These are phyloP conservation scores for Ophiocordyceps camponoti-leonardi DNA, from an alignment of 2,329 filamentous ascomycete species.

Conservation along the genomic window DNA sequence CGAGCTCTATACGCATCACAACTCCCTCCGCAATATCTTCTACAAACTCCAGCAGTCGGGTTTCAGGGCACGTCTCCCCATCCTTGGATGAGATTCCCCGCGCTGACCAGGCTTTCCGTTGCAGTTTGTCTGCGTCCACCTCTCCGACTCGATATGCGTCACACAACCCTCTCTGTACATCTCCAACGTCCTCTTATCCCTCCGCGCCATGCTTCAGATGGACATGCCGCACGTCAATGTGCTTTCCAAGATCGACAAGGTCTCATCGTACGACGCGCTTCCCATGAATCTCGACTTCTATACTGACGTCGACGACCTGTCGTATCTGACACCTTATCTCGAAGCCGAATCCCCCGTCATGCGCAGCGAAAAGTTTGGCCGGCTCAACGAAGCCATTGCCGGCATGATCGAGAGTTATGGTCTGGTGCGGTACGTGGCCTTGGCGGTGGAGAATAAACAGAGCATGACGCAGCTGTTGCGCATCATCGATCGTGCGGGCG, in stretches of 20 bases:
- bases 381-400: conserved; percentile 73
- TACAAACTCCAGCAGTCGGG: conserved; percentile 77
- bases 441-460: conserved; percentile 91
- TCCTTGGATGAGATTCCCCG: not conserved
- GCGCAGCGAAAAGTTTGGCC: conserved; percentile 59
- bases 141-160: conserved; percentile 86
- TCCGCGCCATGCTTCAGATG: conserved; percentile 96
- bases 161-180: conserved; percentile 90
- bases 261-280: conserved; percentile 66
- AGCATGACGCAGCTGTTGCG: conserved; percentile 88
- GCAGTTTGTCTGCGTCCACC: conserved; percentile 81
- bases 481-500: conserved; percentile 79
- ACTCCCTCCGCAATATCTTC: conserved; percentile 81
- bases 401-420: conserved; percentile 79
- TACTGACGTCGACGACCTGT: conserved; percentile 88
- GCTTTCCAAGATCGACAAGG: conserved; percentile 92
- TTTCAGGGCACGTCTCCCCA: conserved; percentile 51
- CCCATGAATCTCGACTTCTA: conserved; percentile 96
- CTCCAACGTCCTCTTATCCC: conserved; percentile 78
- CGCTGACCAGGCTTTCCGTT: not conserved
- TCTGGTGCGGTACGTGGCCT: conserved; percentile 78
- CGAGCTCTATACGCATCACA: conserved; percentile 92
- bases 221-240: conserved; percentile 93
- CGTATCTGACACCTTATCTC: conserved; percentile 65
- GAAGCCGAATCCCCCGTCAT: conserved; percentile 59